Base-by-base conservation (phyloP, 768 basidiomycete species). In the Termitomyces heimii region DNA sequence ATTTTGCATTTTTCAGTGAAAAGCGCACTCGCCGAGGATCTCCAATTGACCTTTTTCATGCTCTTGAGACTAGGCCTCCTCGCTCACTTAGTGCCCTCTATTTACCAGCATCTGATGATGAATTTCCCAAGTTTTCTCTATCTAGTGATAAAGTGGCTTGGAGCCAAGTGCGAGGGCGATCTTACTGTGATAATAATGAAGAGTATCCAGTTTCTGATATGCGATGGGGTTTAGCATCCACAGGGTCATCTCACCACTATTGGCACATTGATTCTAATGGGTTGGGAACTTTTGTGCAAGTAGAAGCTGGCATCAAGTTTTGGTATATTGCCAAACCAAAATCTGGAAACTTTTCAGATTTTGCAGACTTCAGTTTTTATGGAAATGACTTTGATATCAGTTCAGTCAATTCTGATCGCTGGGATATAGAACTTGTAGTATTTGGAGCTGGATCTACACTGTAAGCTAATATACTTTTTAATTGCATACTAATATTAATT, bases 231-330 rank as follows among this genome's bases (percentile, higher is more conserved):
- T 24, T 57, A 12, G 51, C 56, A 0, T 40, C 45, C 1, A 53
- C 51, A 14, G 28, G 20, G 1, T 47, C 37, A 6, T 26, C 45
- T 5, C 26, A 35, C 14, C 44, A 49, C 6, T 53, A 51, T 29
- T 58, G 57, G 57, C 57, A 58, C 5, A 13, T 40, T 10, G 51
- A 58, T 24, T 16, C 57, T 1, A 48, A 58, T 14, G 52, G 57
- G 0, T 16, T 56, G 4, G 55, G 47, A 0, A 56, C 55, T 1
- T 56, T 48, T 32, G 13, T 55, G 0, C 8, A 6, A 1, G 35
- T 55, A 5, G 29, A 48, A 28, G 39, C 45, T 1, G 55, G 55
- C 0, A 10, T 37, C 37, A 56, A 49, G 16, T 20, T 56, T 6
- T 56, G 47, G 55, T 56, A 31, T 12, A 56, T 56, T 26, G 47